Base-by-base conservation (phyloP, 257 asterid species). In the Lycium ferocissimum region DNA sequence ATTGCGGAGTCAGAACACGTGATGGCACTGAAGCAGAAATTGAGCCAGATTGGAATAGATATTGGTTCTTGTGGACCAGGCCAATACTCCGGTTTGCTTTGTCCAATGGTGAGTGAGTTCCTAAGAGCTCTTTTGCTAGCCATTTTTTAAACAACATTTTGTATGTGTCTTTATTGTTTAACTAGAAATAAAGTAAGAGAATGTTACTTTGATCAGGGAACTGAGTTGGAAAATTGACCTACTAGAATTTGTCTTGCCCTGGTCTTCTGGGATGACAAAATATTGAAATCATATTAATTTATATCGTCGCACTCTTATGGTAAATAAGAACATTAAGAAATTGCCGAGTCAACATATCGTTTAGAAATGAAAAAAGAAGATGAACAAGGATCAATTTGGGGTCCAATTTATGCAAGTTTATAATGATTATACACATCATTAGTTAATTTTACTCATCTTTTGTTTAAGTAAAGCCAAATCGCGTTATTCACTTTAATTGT, bases 71-170 rank as follows among this genome's bases (percentile, higher is more conserved):
- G 86, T 86, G 89, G 9, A 86, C 97, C 98, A 0, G 99, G 99
- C 43, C 99, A 94, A 81, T 81, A 92, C 88, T 43, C 73, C 81
- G 84, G 86, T 63, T 86, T 95, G 87, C 66, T 85, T 79, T 96
- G 99, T 85, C 98, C 99, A 61, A 86, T 6, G 69, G 99, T 96
- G 90, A 79, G 99, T 96, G 90, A 79, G 95, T 87, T 22, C 78
- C 75, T 78, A 43, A 70, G 33, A 71, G 33, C 35, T 80, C 70
- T 88, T 72, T 62, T 72, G 33, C 65, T 37, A 17, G 43, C 35
- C 49, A 53, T 86, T 59, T 15, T 5, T 6, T 20, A 37, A 65
- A 58, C 20, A 54, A 26, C 57, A n/a, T 54, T 18, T 59, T 51
- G 22, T 65, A 35, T 45, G 43, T 62, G 62, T 22, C 18, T 13